Percentiles rank a stretch among this genome's conserved stretches.
Conservation (phyloP, 2,329 filamentous ascomycete species). For the Orbilia oligospora region DNA sequence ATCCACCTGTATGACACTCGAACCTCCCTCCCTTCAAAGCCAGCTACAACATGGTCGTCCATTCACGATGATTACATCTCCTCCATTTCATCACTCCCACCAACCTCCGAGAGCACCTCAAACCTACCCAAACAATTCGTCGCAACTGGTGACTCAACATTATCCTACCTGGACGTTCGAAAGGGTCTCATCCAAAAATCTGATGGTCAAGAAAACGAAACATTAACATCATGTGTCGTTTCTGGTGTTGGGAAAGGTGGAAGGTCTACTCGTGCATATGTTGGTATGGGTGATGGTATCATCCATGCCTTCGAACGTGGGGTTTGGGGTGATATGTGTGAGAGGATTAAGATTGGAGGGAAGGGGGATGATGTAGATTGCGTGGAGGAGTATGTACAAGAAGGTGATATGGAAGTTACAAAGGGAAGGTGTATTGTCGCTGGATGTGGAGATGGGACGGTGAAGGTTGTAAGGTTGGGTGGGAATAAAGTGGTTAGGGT, state of each 20-base stretch:
- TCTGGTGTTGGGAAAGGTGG: conserved; percentile 77
- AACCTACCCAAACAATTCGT: conserved; percentile 96
- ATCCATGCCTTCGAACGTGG: conserved; percentile 95
- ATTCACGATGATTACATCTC: conserved; percentile 96
- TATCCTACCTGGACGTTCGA: conserved; percentile 90
- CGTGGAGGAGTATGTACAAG: conserved; percentile 60
- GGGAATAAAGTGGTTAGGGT: conserved; percentile 63
- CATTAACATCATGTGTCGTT: conserved; percentile 85
- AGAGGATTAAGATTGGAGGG: conserved; percentile 69
- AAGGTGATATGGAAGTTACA: conserved; percentile 46
- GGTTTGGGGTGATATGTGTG: conserved; percentile 86
- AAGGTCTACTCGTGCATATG: conserved; percentile 78
- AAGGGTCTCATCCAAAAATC: conserved; percentile 83
- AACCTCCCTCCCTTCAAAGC: conserved; percentile 71
- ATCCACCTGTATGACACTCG: conserved; percentile 90
- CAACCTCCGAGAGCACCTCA: conserved; percentile 83
- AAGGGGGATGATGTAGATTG: conserved; percentile 63
- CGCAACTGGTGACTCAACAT: conserved; percentile 89
- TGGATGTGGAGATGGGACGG: conserved; percentile 68
- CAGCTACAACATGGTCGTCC: conserved; percentile 80
- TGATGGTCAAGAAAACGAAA: conserved; percentile 94
- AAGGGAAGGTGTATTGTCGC: conserved; percentile 62
- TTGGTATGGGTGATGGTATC: conserved; percentile 72
- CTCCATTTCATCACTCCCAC: conserved; percentile 84
- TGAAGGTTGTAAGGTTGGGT: conserved; percentile 72